These are phyloP conservation scores for Pelargonium fulgidum DNA, from an alignment of 441 rosid genomes.

Conservation along the genomic window DNA sequence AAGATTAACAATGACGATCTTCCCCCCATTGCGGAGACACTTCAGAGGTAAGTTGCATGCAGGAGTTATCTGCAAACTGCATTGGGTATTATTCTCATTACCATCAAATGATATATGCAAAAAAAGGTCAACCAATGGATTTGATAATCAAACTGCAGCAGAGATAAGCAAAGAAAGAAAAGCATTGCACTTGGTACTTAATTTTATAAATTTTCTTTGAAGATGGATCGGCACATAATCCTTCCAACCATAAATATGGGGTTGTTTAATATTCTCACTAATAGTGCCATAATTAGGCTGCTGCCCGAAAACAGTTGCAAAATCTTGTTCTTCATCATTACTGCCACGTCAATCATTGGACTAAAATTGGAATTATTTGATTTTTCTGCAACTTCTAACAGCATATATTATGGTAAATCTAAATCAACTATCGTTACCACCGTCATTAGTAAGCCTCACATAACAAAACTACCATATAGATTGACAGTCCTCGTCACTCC, in stretches of 20 bases:
- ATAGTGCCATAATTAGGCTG: neutral
- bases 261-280: neutral
- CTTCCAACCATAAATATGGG: neutral
- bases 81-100: conserved; percentile 22
- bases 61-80: conserved; percentile 98
- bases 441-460: too few relatives aligned
- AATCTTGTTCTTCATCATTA: neutral
- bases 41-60: conserved; percentile 96
- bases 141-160: neutral
- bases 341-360: neutral
- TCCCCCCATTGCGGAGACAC: conserved; percentile 81
- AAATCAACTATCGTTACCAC: too few relatives aligned
- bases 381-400: too few relatives aligned
- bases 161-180: conserved; percentile 8
- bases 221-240: neutral
- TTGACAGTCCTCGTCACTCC: too few relatives aligned
- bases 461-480: too few relatives aligned
- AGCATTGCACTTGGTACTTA: neutral
- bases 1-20: conserved; percentile 86
- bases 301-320: neutral
- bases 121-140: neutral
- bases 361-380: neutral
- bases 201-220: neutral
- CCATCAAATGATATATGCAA: conserved; percentile 10
- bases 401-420: too few relatives aligned